Conservation (phyloP, 139 green algal species). For the Astrephomene gubernaculifera region DNA sequence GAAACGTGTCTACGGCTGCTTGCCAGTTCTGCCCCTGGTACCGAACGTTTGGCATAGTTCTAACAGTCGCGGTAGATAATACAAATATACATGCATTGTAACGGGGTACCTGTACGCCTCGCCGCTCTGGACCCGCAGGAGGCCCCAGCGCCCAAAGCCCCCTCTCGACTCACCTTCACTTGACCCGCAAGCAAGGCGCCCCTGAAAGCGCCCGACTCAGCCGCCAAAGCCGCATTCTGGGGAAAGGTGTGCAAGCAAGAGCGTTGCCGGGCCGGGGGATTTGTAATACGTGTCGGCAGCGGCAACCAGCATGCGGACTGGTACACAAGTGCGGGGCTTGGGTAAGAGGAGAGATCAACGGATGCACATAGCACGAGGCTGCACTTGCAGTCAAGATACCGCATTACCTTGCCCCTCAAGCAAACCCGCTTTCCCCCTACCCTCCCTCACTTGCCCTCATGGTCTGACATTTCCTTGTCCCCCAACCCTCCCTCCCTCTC, state of each 20-base stretch:
- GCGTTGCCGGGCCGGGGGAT: background rate
- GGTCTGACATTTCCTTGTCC: no score
- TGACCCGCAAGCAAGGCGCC: background rate
- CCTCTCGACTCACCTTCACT: background rate
- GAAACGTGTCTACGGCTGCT: background rate
- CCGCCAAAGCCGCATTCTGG: conserved; percentile 1
- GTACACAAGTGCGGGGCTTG: no score
- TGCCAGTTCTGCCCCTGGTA: background rate
- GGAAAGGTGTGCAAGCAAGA: background rate
- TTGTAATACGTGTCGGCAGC: no score
- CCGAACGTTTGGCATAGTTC: background rate
- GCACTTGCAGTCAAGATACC: no score
- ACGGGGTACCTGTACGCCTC: background rate
- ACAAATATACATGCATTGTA: background rate
- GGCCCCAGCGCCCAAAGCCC: background rate
- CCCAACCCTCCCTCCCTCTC: no score
- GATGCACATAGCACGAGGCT: no score
- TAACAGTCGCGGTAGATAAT: background rate
- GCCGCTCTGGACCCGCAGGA: background rate
- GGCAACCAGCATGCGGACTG: no score
- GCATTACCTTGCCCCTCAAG: no score
- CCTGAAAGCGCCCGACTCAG: background rate
- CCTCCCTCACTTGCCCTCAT: no score
- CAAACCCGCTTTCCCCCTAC: no score
- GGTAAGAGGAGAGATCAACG: no score